phyloP scores from a whole-genome alignment of 2,329 filamentous ascomycete genomes.

The Chaetomium strumarium region DNA sequence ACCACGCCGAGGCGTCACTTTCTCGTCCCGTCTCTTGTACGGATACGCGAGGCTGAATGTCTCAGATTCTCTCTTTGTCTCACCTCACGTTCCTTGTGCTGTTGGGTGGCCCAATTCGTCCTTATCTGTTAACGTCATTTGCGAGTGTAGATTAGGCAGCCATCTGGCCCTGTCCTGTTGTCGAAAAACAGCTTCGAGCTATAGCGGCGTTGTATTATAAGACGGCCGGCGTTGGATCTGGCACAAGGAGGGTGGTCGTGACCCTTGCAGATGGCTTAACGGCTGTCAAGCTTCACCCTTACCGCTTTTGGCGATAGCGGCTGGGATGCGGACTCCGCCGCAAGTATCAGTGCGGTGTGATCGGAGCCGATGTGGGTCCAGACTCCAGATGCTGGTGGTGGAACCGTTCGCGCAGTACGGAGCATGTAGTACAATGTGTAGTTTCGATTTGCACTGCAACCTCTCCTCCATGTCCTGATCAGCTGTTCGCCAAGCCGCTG shows the following conservation, averaged over 20 bases:
- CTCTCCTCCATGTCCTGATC: background rate
- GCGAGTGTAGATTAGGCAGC: no score
- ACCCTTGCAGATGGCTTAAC: background rate
- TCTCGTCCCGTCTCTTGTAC: background rate
- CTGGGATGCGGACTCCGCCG: constrained; percentile 8
- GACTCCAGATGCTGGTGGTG: no score
- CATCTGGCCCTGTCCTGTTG: no score
- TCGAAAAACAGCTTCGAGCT: no score
- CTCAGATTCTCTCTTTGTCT: background rate
- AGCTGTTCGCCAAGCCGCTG: no score
- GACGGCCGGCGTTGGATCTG: constrained; percentile 1
- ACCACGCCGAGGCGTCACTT: background rate
- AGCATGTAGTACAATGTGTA: no score
- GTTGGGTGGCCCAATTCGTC: no score
- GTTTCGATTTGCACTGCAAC: background rate
- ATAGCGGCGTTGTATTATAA: no score
- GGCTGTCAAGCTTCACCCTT: constrained; percentile 10
- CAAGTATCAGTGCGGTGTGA: background rate
- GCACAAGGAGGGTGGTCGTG: background rate
- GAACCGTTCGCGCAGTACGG: no score
- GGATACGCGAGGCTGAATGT: background rate
- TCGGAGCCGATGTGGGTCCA: constrained; percentile 12
- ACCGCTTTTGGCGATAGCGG: constrained; percentile 2
- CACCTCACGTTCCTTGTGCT: no score
- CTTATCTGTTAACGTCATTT: no score